Base-by-base conservation (phyloP, 2,329 filamentous ascomycete species). In the Fusarium begoniae region DNA sequence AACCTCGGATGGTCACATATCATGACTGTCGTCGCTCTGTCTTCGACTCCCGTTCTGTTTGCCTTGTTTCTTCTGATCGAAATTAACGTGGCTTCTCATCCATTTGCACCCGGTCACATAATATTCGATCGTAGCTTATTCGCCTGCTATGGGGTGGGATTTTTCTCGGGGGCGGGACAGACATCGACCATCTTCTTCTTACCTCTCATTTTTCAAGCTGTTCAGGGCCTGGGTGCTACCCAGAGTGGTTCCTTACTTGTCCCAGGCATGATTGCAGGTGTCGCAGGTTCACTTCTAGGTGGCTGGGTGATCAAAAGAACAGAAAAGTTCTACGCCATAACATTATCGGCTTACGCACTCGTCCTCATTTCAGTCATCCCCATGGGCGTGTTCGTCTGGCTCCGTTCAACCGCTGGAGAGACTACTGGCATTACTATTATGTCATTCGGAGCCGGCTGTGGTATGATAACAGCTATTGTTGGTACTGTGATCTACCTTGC, bases 171-270 rank as follows among this genome's bases (percentile, higher is more conserved):
- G 60, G 89, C 86, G 3, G 90, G 88, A 20, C 83, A 86, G 69
- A 83, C 85, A 78, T 87, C 89, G 0, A 83, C 87, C 3, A 73
- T 93, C 8, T 96, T 94, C 84, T 94, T 93, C 82, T 84, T 94
- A n/a, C 92, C 93, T 3, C 84, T 96, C 5, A 94, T 92, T 82
- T 94, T 93, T 82, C 94, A 96, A 81, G 93, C 91, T 10, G 91
- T 92, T 2, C 85, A 92, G 56, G 90, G 89, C 10, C 83, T 90
- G 30, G 88, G 87, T 8, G 91, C 93, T 3, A 90, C 91, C 0
- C 81, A 85, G 61, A 89, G 92, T 8, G 93, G 93, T 3, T 68
- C 92, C 2, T 84, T 90, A 40, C 86, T 96, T 24, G 83, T 96
- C 38, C 93, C 94, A 0, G 86, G 86, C 61, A 92, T 94, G 72